A percentile compares a stretch with the other conserved stretches of the same genome.
phyloP scores from a whole-genome alignment of 768 basidiomycete genomes.

The Termitomyces sp. region DNA sequence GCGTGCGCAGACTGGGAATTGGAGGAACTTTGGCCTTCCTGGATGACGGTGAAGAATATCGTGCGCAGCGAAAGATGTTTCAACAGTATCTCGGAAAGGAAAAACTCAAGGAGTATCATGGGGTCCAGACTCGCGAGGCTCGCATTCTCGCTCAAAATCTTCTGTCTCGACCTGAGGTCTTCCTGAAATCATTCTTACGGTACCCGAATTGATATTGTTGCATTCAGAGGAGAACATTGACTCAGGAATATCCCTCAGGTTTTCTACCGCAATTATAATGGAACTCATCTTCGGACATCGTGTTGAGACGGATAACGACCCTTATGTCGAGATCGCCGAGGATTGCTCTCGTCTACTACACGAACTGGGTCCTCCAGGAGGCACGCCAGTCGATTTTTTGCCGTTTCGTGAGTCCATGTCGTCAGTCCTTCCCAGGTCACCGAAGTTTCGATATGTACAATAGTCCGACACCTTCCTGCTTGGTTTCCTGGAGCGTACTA shows the following conservation, averaged over 20 bases:
- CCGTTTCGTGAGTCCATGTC: conserved; percentile 9
- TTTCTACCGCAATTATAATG: conserved; percentile 8
- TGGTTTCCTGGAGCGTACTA: conserved; percentile 27
- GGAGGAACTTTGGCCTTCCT: conserved; percentile 7
- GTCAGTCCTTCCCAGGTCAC: no score
- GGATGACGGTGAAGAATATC: conserved; percentile 7
- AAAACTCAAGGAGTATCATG: conserved; percentile 4
- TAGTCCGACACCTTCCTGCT: conserved; percentile 23
- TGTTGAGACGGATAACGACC: neutral
- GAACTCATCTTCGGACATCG: conserved; percentile 10
- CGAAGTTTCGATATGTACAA: neutral
- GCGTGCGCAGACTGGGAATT: conserved; percentile 1
- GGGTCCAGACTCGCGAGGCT: conserved; percentile 11
- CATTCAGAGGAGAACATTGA: neutral
- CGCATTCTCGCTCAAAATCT: conserved; percentile 10
- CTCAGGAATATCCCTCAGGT: conserved; percentile 1
- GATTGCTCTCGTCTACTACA: neutral
- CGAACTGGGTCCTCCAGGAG: neutral
- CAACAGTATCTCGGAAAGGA: conserved; percentile 7
- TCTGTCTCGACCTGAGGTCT: neutral
- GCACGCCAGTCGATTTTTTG: conserved; percentile 9
- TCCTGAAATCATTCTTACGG: neutral
- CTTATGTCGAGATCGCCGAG: conserved; percentile 6
- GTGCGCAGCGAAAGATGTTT: conserved; percentile 8
- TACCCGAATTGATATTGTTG: neutral